These are phyloP conservation scores for Ambrosia hybrid DNA, from an alignment of 140 eudicot species.

Conservation along the genomic window DNA sequence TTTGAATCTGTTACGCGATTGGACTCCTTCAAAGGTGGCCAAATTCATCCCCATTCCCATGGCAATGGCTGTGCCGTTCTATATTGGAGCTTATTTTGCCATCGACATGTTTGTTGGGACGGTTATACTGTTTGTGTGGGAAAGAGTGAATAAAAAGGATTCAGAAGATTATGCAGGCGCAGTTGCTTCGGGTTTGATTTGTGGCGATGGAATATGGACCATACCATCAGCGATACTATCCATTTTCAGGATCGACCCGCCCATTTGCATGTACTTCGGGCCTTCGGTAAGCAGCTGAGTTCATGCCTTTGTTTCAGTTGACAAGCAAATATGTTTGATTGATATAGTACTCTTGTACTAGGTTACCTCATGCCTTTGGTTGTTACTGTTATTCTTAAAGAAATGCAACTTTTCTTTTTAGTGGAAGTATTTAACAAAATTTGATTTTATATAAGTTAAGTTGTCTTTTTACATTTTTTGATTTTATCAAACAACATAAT, in stretches of 20 bases:
- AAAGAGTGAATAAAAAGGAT: constrained; percentile 51
- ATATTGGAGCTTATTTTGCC: constrained; percentile 84
- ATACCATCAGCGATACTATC: constrained; percentile 87
- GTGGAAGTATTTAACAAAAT: neutral
- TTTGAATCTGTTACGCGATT: constrained; percentile 62
- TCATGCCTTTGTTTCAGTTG: constrained; percentile 6
- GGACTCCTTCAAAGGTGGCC: constrained; percentile 50
- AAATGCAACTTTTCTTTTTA: neutral
- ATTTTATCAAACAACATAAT: no score
- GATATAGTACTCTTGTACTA: neutral
- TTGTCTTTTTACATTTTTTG: neutral
- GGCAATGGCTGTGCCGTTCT: constrained; percentile 96
- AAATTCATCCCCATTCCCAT: constrained; percentile 77
- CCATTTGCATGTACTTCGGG: constrained; percentile 94
- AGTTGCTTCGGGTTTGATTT: constrained; percentile 88
- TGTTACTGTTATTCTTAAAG: neutral
- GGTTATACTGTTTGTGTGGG: constrained; percentile 75
- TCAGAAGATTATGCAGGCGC: constrained; percentile 85
- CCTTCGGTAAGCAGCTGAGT: constrained; percentile 51
- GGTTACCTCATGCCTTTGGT: neutral
- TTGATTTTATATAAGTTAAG: neutral
- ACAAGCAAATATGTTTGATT: constrained; percentile 1
- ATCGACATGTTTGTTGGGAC: constrained; percentile 95
- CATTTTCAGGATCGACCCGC: constrained; percentile 67
- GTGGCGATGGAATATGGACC: constrained; percentile 96